A percentile compares a stretch with the other conserved stretches of the same genome.
These are phyloP conservation scores for Calonectria leucothoes DNA, from an alignment of 2,329 filamentous ascomycete species.

Conservation along the genomic window DNA sequence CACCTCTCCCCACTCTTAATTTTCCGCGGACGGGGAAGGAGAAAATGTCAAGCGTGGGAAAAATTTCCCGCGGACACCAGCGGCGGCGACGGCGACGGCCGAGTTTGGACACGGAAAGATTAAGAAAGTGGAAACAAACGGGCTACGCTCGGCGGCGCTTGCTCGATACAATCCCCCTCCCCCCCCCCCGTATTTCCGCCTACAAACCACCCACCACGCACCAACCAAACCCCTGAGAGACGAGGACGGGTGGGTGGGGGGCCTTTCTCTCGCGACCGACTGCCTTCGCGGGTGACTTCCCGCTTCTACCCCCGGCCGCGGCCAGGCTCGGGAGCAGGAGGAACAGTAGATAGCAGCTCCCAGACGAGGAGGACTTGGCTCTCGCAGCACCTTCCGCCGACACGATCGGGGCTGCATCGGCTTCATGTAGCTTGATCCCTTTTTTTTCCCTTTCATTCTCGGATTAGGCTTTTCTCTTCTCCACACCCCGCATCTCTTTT, in stretches of 20 bases:
- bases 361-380: no score
- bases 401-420: neutral
- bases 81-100: neutral
- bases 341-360: neutral
- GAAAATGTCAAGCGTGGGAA: neutral
- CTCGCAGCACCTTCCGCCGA: neutral
- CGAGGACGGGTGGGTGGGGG: no score
- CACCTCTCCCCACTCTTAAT: neutral
- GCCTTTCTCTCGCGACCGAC: neutral
- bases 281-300: neutral
- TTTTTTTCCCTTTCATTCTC: neutral
- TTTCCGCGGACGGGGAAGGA: neutral
- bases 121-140: neutral
- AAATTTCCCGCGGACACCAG: neutral
- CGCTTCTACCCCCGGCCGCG: neutral
- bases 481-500: neutral
- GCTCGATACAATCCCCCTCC: conserved; percentile 11
- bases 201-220: neutral
- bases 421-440: neutral
- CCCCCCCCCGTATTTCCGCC: conserved; percentile 12
- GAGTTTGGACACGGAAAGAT: neutral
- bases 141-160: conserved; percentile 15
- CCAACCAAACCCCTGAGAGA: neutral
- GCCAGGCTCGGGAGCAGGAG: no score
- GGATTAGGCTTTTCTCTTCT: neutral